Evolutionary conservation across 2,329 filamentous ascomycete species (phyloP).

Genomic region (Phaeosphaeriaceae sp.): DNA sequence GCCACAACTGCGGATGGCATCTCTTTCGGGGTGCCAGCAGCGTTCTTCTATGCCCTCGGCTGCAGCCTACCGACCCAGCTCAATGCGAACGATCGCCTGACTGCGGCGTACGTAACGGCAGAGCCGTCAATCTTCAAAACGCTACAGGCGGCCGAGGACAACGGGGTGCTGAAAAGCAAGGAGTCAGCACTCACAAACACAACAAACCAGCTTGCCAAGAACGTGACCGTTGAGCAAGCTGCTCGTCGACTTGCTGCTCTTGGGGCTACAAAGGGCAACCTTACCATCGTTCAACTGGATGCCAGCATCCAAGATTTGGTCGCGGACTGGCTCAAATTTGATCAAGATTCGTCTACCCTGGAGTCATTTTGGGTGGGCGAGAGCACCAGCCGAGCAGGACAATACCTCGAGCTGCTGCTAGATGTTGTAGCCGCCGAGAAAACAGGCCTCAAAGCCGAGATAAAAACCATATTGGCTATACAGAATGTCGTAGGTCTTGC

Average conservation of each 20-base stretch:
- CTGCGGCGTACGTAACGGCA: not conserved
- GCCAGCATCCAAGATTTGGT: not conserved
- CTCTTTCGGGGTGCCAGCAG: not conserved
- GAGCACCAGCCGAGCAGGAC: not conserved
- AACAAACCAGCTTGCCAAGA: not conserved
- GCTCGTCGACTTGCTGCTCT: not conserved
- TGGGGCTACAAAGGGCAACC: not conserved
- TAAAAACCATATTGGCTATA: not conserved
- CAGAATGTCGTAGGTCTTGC: not conserved
- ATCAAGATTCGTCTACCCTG: not conserved
- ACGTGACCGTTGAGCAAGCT: not conserved
- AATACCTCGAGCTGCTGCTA: not conserved
- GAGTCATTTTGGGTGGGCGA: not conserved
- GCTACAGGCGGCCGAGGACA: not conserved
- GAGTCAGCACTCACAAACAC: not conserved
- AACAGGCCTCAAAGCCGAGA: not conserved
- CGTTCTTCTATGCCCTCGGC: not conserved
- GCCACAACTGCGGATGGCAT: not conserved
- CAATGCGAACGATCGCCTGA: not conserved
- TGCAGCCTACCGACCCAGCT: not conserved
- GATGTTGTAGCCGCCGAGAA: not conserved
- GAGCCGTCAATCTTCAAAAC: not conserved
- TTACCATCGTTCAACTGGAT: not conserved
- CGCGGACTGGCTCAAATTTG: not conserved
- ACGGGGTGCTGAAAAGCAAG: not conserved